A percentile compares a stretch with the other conserved stretches of the same genome.
phyloP scores from a whole-genome alignment of 345 rosid genomes.

The Turritis glabra region DNA sequence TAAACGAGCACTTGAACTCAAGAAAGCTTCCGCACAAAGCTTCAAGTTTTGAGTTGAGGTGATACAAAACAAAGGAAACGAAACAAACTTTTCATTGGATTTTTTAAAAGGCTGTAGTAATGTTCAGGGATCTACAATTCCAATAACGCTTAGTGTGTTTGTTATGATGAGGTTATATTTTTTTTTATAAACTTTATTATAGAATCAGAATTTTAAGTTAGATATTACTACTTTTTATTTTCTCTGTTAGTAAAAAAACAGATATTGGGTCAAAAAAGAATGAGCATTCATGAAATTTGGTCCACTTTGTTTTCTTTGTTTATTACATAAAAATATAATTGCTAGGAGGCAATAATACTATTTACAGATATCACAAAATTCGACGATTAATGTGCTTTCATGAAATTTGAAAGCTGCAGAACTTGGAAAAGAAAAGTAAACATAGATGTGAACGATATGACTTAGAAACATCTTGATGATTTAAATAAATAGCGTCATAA shows the following conservation, averaged over 20 bases:
- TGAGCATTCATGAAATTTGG: constrained; percentile 19
- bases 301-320: not conserved
- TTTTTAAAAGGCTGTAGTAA: constrained; percentile 29
- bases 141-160: constrained; percentile 25
- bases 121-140: constrained; percentile 29
- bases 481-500: not conserved
- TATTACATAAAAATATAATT: not conserved
- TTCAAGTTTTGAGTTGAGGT: constrained; percentile 43
- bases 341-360: too few species aligned
- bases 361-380: not conserved
- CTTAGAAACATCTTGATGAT: not conserved
- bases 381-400: not conserved
- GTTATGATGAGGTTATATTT: constrained; percentile 15
- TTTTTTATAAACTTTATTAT: not conserved
- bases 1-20: constrained; percentile 84
- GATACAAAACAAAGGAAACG: constrained; percentile 27
- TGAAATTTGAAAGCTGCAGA: not conserved
- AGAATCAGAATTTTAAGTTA: not conserved
- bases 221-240: not conserved
- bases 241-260: constrained; percentile 4
- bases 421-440: constrained; percentile 13
- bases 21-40: constrained; percentile 78
- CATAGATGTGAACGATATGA: constrained; percentile 19
- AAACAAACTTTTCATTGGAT: constrained; percentile 51
- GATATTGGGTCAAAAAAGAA: constrained; percentile 32